Evolutionary conservation across 1,284 basidiomycete species (phyloP), one percentile per base, ranked within the genome.

Genomic region (Cryptococcus sp.): DNA sequence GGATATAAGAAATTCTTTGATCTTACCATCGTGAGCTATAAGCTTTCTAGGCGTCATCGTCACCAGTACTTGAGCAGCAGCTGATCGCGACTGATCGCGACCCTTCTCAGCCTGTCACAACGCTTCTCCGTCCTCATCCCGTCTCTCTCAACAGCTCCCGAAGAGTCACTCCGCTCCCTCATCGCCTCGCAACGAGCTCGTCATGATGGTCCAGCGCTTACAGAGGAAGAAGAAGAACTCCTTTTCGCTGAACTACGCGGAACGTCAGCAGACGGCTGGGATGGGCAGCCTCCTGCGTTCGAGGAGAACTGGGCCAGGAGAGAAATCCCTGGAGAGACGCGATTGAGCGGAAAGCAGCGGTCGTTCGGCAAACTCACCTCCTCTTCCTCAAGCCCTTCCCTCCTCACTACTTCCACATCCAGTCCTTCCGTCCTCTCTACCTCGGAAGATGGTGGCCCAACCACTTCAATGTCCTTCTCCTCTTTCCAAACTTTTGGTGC

Each of bases 81-180:
- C 46, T 49, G 31, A 44, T 42, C 31, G 17, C 55, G 35, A 41
- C 35, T 50, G 35, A 19, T 19, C 38, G 35, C 22, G 16, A 23
- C 20, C 35, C 25, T 11, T 16, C 27, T 8, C 57, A 75, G 76
- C 8, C 57, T 77, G 25, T 70, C 73, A 3, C 65, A 75, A 55
- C 68, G 73, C 11, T 78, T 78, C 70, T 76, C 74, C 1, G 69
- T 76, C 25, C 73, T 78, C 48, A 58, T 76, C 5, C 74, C 76
- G 7, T 61, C 68, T 2, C 59, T 76, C 16, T 49, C 65, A 0
- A 60, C 61, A 15, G 70, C 68, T 8, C 69, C 73, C 8, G 74
- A 76, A 47, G 62, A 57, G 7, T 67, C 70, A 3, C 57, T 78
- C 10, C 66, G 76, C 19, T 59, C 60, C 11, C 59, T 75, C 10